A percentile compares a stretch with the other conserved stretches of the same genome.
Evolutionary conservation across 1,139 yeast genomes (phyloP).

Genomic region (Petasospora fabianii): DNA sequence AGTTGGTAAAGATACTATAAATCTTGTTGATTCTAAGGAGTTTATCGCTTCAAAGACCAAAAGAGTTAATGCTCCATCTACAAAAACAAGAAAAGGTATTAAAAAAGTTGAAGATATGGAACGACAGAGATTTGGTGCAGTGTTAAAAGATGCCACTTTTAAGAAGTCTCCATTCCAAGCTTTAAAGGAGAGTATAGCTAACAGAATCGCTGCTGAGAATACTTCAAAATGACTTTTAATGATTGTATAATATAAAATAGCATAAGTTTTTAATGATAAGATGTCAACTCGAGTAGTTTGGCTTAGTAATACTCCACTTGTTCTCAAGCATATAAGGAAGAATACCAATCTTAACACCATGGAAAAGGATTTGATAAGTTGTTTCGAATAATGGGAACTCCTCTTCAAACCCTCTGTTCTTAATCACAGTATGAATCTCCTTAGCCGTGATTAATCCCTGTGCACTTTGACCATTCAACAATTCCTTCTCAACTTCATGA

Average conservation of each 20-base stretch:
- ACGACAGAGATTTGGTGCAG: constrained; percentile 49
- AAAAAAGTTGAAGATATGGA: constrained; percentile 51
- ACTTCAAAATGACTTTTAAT: not conserved
- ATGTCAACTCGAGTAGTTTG: constrained; percentile 15
- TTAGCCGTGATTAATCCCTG: constrained; percentile 88
- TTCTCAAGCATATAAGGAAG: constrained; percentile 61
- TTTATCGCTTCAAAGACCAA: constrained; percentile 27
- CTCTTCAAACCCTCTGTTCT: constrained; percentile 50
- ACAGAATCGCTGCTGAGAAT: constrained; percentile 12
- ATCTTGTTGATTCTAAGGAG: constrained; percentile 20
- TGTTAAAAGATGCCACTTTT: constrained; percentile 39
- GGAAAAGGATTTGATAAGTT: constrained; percentile 58
- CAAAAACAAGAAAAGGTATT: constrained; percentile 55
- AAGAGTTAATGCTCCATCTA: constrained; percentile 53
- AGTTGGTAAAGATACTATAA: constrained; percentile 22
- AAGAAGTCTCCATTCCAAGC: constrained; percentile 21
- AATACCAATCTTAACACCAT: constrained; percentile 58
- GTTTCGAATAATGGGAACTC: constrained; percentile 76
- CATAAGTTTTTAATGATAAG: not conserved
- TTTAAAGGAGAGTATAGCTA: constrained; percentile 15
- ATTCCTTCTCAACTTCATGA: constrained; percentile 72
- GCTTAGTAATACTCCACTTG: constrained; percentile 20
- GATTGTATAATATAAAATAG: not conserved
- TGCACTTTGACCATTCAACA: constrained; percentile 89
- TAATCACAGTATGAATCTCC: constrained; percentile 85